Conservation (phyloP, 2,329 filamentous ascomycete species). For the Ophiocordyceps camponoti-leonardi region DNA sequence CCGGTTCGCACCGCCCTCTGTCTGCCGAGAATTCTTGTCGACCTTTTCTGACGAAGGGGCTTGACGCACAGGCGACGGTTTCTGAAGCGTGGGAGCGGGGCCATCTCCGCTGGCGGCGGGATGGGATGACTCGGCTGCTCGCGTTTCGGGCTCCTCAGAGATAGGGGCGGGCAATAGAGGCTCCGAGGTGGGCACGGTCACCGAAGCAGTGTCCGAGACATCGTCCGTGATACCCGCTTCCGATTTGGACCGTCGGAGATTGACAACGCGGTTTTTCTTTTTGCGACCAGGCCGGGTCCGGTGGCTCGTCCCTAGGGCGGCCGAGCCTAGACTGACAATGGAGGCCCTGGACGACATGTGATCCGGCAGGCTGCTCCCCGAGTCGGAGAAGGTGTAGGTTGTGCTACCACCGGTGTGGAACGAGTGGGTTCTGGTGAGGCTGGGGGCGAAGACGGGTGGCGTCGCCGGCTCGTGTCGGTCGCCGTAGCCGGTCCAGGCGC, state of each 20-base stretch:
- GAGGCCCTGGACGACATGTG: constrained; percentile 53
- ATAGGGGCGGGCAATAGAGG: constrained; percentile 37
- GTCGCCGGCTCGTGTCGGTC: constrained; percentile 48
- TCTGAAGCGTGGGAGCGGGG: constrained; percentile 14
- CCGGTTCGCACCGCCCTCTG: constrained; percentile 1
- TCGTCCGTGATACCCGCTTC: constrained; percentile 35
- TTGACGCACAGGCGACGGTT: constrained; percentile 5
- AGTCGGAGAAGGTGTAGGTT: constrained; percentile 59
- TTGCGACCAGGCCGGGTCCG: constrained; percentile 50
- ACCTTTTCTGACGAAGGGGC: constrained; percentile 9
- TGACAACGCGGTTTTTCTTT: constrained; percentile 72
- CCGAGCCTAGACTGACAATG: constrained; percentile 42
- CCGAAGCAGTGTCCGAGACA: constrained; percentile 34
- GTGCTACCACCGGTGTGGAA: constrained; percentile 39
- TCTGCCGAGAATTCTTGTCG: constrained; percentile 8
- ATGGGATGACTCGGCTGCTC: constrained; percentile 10
- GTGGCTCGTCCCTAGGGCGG: constrained; percentile 39
- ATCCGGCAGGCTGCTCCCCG: constrained; percentile 44
- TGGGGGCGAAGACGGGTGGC: constrained; percentile 28
- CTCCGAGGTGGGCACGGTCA: constrained; percentile 43
- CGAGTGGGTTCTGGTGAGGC: constrained; percentile 46
- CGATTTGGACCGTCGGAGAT: constrained; percentile 49
- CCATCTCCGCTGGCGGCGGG: constrained; percentile 20
- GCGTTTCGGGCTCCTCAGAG: constrained; percentile 40
- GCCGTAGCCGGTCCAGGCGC: constrained; percentile 71